Percentiles rank a stretch among this genome's conserved stretches.
Conservation (phyloP, 2,329 filamentous ascomycete species). For the Hirsutella rhossiliensis region DNA sequence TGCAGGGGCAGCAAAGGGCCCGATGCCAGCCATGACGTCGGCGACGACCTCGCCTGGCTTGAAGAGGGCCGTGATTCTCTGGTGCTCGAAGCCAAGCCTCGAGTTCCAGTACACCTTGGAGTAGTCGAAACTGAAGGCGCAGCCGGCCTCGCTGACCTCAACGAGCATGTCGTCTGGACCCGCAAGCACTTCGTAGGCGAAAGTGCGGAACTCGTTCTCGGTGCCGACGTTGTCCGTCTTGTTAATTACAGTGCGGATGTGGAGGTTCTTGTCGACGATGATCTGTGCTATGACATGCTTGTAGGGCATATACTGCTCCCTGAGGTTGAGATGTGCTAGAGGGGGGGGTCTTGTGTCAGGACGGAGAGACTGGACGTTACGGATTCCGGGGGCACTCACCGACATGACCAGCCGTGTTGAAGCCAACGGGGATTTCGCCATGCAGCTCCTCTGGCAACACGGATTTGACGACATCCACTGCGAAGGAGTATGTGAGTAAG, state of each 20-base stretch:
- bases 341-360: not conserved
- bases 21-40: constrained; percentile 96
- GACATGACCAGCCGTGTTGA: constrained; percentile 81
- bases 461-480: constrained; percentile 70
- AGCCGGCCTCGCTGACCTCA: constrained; percentile 67
- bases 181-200: constrained; percentile 79
- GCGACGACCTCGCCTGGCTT: constrained; percentile 77
- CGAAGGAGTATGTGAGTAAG: not conserved
- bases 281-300: constrained; percentile 78
- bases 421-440: constrained; percentile 73
- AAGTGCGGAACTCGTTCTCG: constrained; percentile 80
- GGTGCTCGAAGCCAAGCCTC: constrained; percentile 80
- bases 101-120: constrained; percentile 98
- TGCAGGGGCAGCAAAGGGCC: constrained; percentile 85
- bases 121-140: constrained; percentile 88
- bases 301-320: constrained; percentile 71
- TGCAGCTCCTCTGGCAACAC: constrained; percentile 71
- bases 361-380: not conserved
- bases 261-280: constrained; percentile 77
- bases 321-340: constrained; percentile 78
- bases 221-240: constrained; percentile 82
- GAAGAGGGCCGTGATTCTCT: constrained; percentile 65
- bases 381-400: constrained; percentile 32
- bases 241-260: constrained; percentile 84
- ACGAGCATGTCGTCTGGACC: constrained; percentile 78